These are phyloP conservation scores for Penicillium decumbens DNA, from an alignment of 2,329 filamentous ascomycete genomes.

Conservation along the genomic window DNA sequence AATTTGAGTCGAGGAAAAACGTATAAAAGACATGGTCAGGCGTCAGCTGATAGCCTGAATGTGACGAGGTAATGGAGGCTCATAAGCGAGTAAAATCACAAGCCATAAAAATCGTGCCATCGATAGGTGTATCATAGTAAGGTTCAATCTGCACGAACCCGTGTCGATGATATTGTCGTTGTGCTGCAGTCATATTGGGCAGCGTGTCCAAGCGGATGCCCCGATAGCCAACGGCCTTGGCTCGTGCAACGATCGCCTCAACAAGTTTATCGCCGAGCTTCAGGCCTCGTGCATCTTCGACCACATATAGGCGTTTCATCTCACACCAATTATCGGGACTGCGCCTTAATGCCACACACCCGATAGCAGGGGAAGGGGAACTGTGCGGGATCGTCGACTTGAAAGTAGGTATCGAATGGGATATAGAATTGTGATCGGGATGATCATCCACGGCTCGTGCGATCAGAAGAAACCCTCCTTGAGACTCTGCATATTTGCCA, in stretches of 20 bases:
- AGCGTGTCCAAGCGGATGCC: slow-evolving; percentile 56
- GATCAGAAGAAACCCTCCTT: slow-evolving; percentile 49
- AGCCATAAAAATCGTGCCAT: slow-evolving; percentile 51
- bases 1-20: neutral
- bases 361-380: slow-evolving; percentile 29
- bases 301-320: slow-evolving; percentile 56
- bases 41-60: neutral
- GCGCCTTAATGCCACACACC: slow-evolving; percentile 50
- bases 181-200: slow-evolving; percentile 49
- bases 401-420: neutral
- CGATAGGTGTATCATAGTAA: slow-evolving; percentile 55
- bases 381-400: neutral
- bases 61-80: neutral
- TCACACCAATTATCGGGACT: slow-evolving; percentile 41
- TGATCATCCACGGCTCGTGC: slow-evolving; percentile 27
- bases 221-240: slow-evolving; percentile 47
- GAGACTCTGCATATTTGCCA: slow-evolving; percentile 49
- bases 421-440: neutral
- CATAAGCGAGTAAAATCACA: slow-evolving; percentile 6
- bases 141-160: slow-evolving; percentile 51
- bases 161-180: slow-evolving; percentile 46
- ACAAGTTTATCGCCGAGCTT: slow-evolving; percentile 50
- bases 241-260: slow-evolving; percentile 42
- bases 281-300: slow-evolving; percentile 45
- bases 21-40: neutral